phyloP scores from a whole-genome alignment of 1,284 basidiomycete genomes.

The Lentinula novae-zelandiae region DNA sequence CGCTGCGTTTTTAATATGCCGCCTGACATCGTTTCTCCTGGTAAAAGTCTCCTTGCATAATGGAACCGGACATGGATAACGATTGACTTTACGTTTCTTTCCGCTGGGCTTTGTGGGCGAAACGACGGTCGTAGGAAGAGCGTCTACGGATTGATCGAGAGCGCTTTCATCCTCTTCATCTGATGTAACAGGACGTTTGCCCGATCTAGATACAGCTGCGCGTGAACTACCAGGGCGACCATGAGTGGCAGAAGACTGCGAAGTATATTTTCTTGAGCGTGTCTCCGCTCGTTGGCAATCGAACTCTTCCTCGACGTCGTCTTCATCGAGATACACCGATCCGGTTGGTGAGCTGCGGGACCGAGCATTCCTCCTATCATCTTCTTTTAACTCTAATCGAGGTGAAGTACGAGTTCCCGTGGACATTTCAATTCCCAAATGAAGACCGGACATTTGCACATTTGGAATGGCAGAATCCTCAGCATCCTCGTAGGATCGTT shows the following conservation, averaged over 20 bases:
- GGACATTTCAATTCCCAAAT: conserved; percentile 1
- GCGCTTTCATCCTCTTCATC: conserved; percentile 10
- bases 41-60: conserved; percentile 20
- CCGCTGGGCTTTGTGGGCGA: not conserved
- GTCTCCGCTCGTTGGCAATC: not conserved
- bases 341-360: not conserved
- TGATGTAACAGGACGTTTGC: conserved; percentile 8
- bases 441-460: conserved; percentile 10
- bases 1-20: conserved; percentile 18
- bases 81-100: conserved; percentile 15
- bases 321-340: not conserved
- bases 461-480: conserved; percentile 1
- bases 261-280: not conserved
- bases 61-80: conserved; percentile 16
- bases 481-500: conserved; percentile 1
- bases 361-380: not conserved
- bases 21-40: conserved; percentile 17
- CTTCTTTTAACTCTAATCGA: not conserved
- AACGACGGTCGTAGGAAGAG: not conserved
- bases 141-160: conserved; percentile 1
- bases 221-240: not conserved
- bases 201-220: not conserved
- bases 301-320: not conserved
- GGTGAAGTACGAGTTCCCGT: not conserved
- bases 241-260: not conserved